Conservation (phyloP, 331 rosid genomes). For the Dryas integrifolia region DNA sequence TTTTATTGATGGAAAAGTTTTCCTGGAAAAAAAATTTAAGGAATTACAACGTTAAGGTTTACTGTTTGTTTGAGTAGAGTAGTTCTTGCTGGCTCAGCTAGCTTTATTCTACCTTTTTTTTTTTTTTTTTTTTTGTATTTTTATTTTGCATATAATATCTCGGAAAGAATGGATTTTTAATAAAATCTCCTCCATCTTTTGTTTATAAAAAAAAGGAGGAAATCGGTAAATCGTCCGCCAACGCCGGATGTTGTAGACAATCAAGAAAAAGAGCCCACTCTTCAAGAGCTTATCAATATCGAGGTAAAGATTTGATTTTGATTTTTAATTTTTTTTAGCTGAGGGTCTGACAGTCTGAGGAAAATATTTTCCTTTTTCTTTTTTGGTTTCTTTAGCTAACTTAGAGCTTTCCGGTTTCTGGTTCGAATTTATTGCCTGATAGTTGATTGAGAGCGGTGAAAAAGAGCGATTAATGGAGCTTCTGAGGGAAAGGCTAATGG, state of each 20-base stretch:
- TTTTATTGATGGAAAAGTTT: background rate
- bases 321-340: background rate
- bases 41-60: background rate
- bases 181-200: constrained; percentile 2
- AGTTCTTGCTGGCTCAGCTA: background rate
- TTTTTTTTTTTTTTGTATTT: background rate
- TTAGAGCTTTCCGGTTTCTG: background rate
- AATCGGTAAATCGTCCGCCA: constrained; percentile 86
- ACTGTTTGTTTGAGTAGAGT: too few species aligned
- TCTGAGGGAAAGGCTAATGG: constrained; percentile 82
- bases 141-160: background rate
- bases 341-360: too few species aligned
- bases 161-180: background rate
- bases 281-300: constrained; percentile 65
- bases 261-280: constrained; percentile 58
- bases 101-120: background rate
- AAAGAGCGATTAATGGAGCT: constrained; percentile 85
- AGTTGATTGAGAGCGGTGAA: constrained; percentile 87
- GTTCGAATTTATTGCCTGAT: constrained; percentile 3
- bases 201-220: constrained; percentile 46
- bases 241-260: constrained; percentile 72
- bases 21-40: background rate
- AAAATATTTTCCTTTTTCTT: background rate
- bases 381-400: background rate
- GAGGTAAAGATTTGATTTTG: constrained; percentile 43